A percentile compares a stretch with the other conserved stretches of the same genome.
Conservation (phyloP, 2,329 filamentous ascomycete species). For the Sclerotinia nivalis region DNA sequence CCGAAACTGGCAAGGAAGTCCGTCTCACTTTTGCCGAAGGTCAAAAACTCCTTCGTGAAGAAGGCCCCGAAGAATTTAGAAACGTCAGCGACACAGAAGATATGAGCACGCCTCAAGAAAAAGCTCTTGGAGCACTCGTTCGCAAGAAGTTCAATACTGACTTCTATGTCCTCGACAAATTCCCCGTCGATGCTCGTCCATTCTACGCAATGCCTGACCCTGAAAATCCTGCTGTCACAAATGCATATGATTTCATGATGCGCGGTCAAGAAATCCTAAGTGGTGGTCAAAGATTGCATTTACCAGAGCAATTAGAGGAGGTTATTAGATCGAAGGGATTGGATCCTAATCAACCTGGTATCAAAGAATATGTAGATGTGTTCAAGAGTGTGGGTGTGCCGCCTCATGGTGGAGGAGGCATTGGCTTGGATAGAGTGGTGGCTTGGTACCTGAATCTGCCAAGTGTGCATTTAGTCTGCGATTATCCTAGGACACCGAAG, state of each 20-base stretch:
- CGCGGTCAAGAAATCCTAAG: conserved; percentile 91
- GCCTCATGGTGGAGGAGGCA: conserved; percentile 87
- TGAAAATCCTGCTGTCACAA: conserved; percentile 64
- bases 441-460: conserved; percentile 62
- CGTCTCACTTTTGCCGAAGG: conserved; percentile 77
- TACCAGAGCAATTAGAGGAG: conserved; percentile 71
- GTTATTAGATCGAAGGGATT: conserved; percentile 79
- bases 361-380: conserved; percentile 86
- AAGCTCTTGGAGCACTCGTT: conserved; percentile 83
- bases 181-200: conserved; percentile 82
- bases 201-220: conserved; percentile 89
- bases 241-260: conserved; percentile 81
- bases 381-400: conserved; percentile 81
- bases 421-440: conserved; percentile 85
- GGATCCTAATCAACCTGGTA: conserved; percentile 70
- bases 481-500: conserved; percentile 62
- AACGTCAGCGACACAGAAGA: conserved; percentile 77
- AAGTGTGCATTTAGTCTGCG: conserved; percentile 58
- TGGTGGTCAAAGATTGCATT: conserved; percentile 88
- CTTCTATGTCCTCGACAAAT: conserved; percentile 97
- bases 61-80: conserved; percentile 65
- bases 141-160: conserved; percentile 89
- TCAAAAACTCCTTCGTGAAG: conserved; percentile 73
- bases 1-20: conserved; percentile 71
- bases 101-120: conserved; percentile 78